These are phyloP conservation scores for Lunasporangiospora selenospora DNA, from an alignment of 192 early-diverging fungal species.

Conservation along the genomic window DNA sequence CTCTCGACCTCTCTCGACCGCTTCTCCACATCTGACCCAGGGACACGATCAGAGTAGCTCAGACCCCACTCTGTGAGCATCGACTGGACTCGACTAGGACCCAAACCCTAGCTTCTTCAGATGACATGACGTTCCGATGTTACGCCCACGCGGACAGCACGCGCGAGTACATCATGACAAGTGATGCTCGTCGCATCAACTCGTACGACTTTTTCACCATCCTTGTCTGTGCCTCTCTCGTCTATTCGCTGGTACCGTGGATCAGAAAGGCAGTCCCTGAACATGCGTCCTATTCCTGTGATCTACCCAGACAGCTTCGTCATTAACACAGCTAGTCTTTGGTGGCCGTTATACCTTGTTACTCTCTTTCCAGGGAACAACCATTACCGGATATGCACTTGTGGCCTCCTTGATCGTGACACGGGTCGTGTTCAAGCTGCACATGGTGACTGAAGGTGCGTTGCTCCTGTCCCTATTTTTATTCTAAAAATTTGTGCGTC, in stretches of 20 bases:
- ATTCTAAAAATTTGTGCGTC: too few relatives aligned
- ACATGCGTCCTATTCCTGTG: too few relatives aligned
- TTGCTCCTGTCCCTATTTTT: too few relatives aligned
- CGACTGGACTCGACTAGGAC: too few relatives aligned
- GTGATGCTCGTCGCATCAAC: constrained; percentile 46
- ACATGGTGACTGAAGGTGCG: constrained; percentile 43
- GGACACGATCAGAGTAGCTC: too few relatives aligned
- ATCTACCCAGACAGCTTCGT: too few relatives aligned
- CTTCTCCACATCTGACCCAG: too few relatives aligned
- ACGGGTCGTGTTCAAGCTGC: constrained; percentile 28
- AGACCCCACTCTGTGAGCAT: too few relatives aligned
- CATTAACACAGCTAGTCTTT: too few relatives aligned
- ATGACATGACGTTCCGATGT: constrained; percentile 51
- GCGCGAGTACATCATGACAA: constrained; percentile 52
- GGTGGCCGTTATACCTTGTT: background rate
- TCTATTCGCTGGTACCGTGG: constrained; percentile 27
- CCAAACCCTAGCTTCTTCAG: too few relatives aligned
- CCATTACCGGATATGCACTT: constrained; percentile 17
- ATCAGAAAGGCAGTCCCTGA: too few relatives aligned
- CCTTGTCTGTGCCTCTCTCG: constrained; percentile 8
- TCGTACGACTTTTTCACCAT: constrained; percentile 35
- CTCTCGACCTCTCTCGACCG: too few relatives aligned
- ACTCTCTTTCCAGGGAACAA: constrained; percentile 9
- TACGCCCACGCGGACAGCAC: constrained; percentile 55
- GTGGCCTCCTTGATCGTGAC: constrained; percentile 14